Conservation (phyloP, 2,329 filamentous ascomycete species). For the Clarireedia sp. region DNA sequence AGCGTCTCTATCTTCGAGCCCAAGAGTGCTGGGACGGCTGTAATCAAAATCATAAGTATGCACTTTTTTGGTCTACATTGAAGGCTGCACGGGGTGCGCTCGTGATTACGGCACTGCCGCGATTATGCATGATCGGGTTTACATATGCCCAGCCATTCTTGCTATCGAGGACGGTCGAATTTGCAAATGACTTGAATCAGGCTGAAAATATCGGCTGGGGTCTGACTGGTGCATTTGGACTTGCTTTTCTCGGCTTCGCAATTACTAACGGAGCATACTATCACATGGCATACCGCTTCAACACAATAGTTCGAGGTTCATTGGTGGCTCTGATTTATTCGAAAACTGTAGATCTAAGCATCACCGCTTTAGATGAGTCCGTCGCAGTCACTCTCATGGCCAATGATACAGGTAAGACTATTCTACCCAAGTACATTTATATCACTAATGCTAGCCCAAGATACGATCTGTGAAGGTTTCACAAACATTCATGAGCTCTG, state of each 20-base stretch:
- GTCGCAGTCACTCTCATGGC: conserved; percentile 13
- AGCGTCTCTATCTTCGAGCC: conserved; percentile 8
- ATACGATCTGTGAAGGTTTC: conserved; percentile 25
- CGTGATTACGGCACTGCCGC: conserved; percentile 10
- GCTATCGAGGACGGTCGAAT: conserved; percentile 11
- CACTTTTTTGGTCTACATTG: conserved; percentile 19
- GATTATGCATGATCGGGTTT: conserved; percentile 14
- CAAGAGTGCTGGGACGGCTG: conserved; percentile 13
- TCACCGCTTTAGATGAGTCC: conserved; percentile 22
- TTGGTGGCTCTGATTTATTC: conserved; percentile 23
- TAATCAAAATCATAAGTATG: conserved; percentile 7
- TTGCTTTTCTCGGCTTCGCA: conserved; percentile 25
- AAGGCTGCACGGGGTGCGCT: conserved; percentile 16
- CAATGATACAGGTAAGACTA: conserved; percentile 6
- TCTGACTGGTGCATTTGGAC: conserved; percentile 16
- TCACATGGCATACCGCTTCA: conserved; percentile 15
- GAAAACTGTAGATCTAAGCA: conserved; percentile 24
- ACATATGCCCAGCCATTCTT: conserved; percentile 18
- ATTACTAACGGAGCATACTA: conserved; percentile 18
- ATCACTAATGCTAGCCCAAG: conserved; percentile 7
- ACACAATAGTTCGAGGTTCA: conserved; percentile 21
- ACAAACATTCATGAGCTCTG: conserved; percentile 27
- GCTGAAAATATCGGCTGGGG: conserved; percentile 16
- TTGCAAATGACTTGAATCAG: conserved; percentile 6
- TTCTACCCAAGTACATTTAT: neutral